phyloP scores from a whole-genome alignment of 371 early-diverging fungal species.

The Apophysomyces elegans region DNA sequence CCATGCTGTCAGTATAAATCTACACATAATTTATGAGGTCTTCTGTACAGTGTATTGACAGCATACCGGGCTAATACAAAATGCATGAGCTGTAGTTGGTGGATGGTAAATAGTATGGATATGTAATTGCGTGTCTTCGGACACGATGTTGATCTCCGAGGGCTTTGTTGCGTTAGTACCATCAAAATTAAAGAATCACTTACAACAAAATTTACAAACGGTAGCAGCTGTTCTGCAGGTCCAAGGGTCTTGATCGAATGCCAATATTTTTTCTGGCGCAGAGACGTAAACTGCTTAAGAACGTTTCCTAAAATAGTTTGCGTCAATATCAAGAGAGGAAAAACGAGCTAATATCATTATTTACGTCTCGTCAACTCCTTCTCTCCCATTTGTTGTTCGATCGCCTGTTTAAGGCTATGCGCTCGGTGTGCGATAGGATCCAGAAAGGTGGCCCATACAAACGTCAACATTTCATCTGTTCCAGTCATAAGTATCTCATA shows the following conservation, averaged over 20 bases:
- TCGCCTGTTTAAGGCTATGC: constrained; percentile 26
- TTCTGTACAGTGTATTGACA: neutral
- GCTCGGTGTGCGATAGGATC: constrained; percentile 48
- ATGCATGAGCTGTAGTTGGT: constrained; percentile 43
- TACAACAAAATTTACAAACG: constrained; percentile 47
- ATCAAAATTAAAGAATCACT: constrained; percentile 5
- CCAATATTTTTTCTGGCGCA: constrained; percentile 63
- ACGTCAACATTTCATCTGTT: constrained; percentile 39
- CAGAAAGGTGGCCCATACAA: constrained; percentile 47
- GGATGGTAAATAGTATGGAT: constrained; percentile 38
- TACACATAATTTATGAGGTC: constrained; percentile 6
- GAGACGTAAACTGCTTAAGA: constrained; percentile 40
- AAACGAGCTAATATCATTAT: neutral
- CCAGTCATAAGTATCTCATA: neutral
- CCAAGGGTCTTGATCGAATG: constrained; percentile 53
- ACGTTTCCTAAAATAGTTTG: constrained; percentile 28
- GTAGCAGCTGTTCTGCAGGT: constrained; percentile 50
- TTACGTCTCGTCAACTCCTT: constrained; percentile 34
- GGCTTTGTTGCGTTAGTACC: constrained; percentile 16
- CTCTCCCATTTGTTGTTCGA: constrained; percentile 23
- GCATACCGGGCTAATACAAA: constrained; percentile 41
- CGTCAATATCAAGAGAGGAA: too few relatives aligned
- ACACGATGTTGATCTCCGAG: constrained; percentile 31
- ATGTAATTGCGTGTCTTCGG: constrained; percentile 29
- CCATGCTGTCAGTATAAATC: constrained; percentile 41